Conservation (phyloP, 352 stramenopile species). For the Ochromonadaceae sp. region DNA sequence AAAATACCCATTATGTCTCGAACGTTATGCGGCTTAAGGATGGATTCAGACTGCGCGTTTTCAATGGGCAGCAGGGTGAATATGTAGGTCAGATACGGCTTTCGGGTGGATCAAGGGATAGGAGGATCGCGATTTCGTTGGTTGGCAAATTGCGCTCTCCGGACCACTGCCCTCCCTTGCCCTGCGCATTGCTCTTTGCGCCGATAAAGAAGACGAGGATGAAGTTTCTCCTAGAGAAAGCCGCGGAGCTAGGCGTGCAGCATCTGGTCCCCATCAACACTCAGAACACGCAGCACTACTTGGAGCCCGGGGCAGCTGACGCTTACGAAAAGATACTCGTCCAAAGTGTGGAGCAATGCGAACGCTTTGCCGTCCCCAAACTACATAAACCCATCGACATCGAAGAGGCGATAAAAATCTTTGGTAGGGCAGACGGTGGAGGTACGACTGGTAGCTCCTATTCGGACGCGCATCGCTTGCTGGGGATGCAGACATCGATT, state of each 20-base stretch:
- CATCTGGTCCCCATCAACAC: not conserved
- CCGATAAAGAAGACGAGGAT: not conserved
- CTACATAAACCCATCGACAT: not conserved
- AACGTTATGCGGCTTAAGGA: no score
- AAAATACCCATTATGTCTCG: no score
- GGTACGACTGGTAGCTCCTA: not conserved
- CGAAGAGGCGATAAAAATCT: not conserved
- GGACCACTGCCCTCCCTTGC: no score
- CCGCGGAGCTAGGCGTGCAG: slow-evolving; percentile 7
- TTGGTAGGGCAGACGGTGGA: not conserved
- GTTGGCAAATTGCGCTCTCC: no score
- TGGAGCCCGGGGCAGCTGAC: not conserved
- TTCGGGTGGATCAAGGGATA: no score
- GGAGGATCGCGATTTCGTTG: no score
- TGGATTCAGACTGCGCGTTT: no score
- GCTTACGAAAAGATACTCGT: not conserved
- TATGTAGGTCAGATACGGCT: no score
- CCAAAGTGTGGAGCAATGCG: slow-evolving; percentile 2
- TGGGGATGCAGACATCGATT: not conserved
- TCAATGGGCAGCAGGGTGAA: no score
- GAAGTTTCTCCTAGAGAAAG: slow-evolving; percentile 11
- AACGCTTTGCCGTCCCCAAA: not conserved
- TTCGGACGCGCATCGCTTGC: not conserved
- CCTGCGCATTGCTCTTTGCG: not conserved
- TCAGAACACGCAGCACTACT: not conserved